Conservation (phyloP, 805 yeast species). For the Nakazawaea ishiwadae region DNA sequence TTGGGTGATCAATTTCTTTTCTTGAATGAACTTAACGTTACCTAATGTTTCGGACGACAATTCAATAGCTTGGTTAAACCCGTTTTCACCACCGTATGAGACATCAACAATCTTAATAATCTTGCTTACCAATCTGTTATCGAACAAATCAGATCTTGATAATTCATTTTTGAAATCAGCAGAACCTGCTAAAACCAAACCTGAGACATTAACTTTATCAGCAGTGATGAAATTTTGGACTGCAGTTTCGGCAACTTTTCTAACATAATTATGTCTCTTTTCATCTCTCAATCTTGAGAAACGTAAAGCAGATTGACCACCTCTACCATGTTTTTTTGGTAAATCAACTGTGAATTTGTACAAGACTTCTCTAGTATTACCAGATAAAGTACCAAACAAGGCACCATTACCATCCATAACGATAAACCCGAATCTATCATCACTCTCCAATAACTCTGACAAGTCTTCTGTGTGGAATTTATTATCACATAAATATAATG, state of each 20-base stretch:
- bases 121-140: slow-evolving; percentile 80
- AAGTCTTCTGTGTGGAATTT: slow-evolving; percentile 98
- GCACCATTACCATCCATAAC: slow-evolving; percentile 99
- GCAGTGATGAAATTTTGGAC: slow-evolving; percentile 94
- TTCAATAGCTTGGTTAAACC: slow-evolving; percentile 98
- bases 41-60: slow-evolving; percentile 95
- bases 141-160: slow-evolving; percentile 89
- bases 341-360: slow-evolving; percentile 96
- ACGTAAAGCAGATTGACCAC: slow-evolving; percentile 99
- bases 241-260: slow-evolving; percentile 97
- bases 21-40: slow-evolving; percentile 96
- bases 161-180: slow-evolving; percentile 98
- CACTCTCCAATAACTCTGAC: slow-evolving; percentile 88
- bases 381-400: slow-evolving; percentile 89
- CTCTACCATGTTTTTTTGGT: slow-evolving; percentile 99
- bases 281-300: slow-evolving; percentile 98
- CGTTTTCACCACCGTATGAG: slow-evolving; percentile 99
- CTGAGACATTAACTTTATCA: slow-evolving; percentile 92
- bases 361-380: slow-evolving; percentile 93
- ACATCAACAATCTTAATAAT: slow-evolving; percentile 92
- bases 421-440: slow-evolving; percentile 95
- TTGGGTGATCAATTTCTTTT: slow-evolving; percentile 86
- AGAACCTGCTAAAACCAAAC: slow-evolving; percentile 95
- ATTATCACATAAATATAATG: slow-evolving; percentile 92
- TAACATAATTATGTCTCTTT: slow-evolving; percentile 96